phyloP scores from a whole-genome alignment of 1,284 basidiomycete species.

The Sparassis latifolia region DNA sequence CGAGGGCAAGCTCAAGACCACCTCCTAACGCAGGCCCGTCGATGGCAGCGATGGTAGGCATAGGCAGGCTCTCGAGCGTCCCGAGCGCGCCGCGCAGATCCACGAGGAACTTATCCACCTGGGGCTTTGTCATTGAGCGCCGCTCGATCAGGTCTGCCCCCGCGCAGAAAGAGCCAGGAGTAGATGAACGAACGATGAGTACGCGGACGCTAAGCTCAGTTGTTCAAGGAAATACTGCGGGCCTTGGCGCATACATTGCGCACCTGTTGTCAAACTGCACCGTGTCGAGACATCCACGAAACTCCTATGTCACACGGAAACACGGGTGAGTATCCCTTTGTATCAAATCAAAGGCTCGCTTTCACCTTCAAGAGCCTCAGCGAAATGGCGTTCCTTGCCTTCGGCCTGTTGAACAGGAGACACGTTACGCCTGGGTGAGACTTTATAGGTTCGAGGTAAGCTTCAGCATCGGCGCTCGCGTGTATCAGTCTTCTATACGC shows the following conservation, averaged over 20 bases:
- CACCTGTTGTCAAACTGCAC: conserved; percentile 65
- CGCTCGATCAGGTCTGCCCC: conserved; percentile 90
- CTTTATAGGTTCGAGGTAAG: conserved; percentile 47
- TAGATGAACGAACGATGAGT: conserved; percentile 73
- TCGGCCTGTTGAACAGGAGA: conserved; percentile 73
- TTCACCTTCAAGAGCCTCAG: conserved; percentile 61
- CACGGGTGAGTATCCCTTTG: not conserved
- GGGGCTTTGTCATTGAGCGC: conserved; percentile 66
- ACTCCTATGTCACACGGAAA: conserved; percentile 44
- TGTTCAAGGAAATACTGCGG: not conserved
- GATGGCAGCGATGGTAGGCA: conserved; percentile 89
- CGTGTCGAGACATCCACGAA: conserved; percentile 63
- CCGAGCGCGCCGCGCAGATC: conserved; percentile 71
- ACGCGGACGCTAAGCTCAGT: conserved; percentile 53
- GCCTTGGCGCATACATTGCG: conserved; percentile 4
- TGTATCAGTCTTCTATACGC: too few species aligned
- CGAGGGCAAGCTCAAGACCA: conserved; percentile 81
- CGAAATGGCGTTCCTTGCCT: conserved; percentile 88
- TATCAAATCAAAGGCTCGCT: not conserved
- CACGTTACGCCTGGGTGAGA: conserved; percentile 52
- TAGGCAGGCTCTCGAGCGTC: conserved; percentile 71
- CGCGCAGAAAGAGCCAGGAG: conserved; percentile 79
- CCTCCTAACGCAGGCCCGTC: conserved; percentile 93
- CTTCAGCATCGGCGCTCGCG: conserved; percentile 30
- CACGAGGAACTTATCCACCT: conserved; percentile 77